Conservation (phyloP, 2,329 filamentous ascomycete species). For the Ceratocystis huliohia region DNA sequence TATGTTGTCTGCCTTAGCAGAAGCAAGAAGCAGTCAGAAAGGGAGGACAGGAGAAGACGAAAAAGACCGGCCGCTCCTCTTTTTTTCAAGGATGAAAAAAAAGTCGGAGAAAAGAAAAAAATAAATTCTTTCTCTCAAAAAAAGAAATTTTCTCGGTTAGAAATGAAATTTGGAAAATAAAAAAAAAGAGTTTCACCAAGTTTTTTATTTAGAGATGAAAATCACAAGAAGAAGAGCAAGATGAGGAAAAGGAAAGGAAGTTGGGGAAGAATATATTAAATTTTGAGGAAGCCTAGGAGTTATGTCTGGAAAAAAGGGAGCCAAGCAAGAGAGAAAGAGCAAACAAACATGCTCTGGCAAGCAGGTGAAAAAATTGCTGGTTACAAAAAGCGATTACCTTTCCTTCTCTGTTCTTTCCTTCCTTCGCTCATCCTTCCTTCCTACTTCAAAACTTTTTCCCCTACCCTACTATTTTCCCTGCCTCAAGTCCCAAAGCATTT, state of each 20-base stretch:
- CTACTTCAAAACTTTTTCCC: neutral
- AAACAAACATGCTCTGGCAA: neutral
- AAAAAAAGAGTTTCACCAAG: slow-evolving; percentile 8
- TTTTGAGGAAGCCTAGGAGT: too few species aligned
- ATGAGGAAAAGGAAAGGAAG: neutral
- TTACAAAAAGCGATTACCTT: neutral
- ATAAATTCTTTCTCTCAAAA: neutral
- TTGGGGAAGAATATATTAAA: slow-evolving; percentile 1
- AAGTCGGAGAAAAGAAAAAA: slow-evolving; percentile 7
- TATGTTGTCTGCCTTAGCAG: neutral
- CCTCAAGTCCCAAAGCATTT: too few species aligned
- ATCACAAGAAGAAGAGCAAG: neutral
- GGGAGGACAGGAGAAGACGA: slow-evolving; percentile 2
- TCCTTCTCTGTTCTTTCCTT: neutral
- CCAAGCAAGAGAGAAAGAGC: neutral
- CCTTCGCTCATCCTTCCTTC: neutral
- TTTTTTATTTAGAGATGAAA: neutral
- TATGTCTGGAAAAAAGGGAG: neutral
- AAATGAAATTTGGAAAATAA: slow-evolving; percentile 9
- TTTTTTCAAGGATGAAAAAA: slow-evolving; percentile 9
- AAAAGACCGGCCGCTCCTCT: neutral
- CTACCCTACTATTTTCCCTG: too few species aligned
- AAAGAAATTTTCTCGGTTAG: slow-evolving; percentile 3
- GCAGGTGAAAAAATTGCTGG: neutral
- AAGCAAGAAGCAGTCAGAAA: neutral